Conservation (phyloP, 345 rosid genomes). For the Physaria fendleri region DNA sequence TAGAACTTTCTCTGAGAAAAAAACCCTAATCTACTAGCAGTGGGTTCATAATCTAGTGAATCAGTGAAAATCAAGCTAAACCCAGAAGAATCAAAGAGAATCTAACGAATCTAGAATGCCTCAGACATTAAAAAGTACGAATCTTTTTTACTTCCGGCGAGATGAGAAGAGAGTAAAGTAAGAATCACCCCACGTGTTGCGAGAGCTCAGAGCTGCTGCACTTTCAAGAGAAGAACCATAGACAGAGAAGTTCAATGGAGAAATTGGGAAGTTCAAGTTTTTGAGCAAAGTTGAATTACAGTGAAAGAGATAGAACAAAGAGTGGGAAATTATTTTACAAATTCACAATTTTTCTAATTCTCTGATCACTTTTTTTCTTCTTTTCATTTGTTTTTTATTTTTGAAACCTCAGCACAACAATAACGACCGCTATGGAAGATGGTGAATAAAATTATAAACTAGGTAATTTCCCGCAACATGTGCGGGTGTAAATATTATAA, state of each 20-base stretch:
- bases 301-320: slow-evolving; percentile 12
- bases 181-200: too few species aligned
- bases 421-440: too few species aligned
- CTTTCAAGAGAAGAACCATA: too few species aligned
- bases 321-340: slow-evolving; percentile 30
- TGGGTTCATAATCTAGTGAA: slow-evolving; percentile 15
- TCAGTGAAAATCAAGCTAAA: slow-evolving; percentile 35
- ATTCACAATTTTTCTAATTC: slow-evolving; percentile 35
- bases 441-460: too few species aligned
- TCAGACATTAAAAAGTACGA: slow-evolving; percentile 7
- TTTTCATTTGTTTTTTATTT: slow-evolving; percentile 6
- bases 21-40: too few species aligned
- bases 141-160: slow-evolving; percentile 1
- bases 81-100: slow-evolving; percentile 25
- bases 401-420: too few species aligned
- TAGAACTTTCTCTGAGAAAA: too few species aligned
- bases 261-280: too few species aligned
- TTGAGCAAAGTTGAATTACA: slow-evolving; percentile 34
- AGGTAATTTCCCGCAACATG: too few species aligned
- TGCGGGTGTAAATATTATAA: too few species aligned
- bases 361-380: slow-evolving; percentile 21
- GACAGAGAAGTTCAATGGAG: too few species aligned
- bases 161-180: not conserved
- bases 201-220: too few species aligned
- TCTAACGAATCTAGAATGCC: slow-evolving; percentile 19